Conservation (phyloP, 1,139 yeast species). For the Pneumocystis sp. region DNA sequence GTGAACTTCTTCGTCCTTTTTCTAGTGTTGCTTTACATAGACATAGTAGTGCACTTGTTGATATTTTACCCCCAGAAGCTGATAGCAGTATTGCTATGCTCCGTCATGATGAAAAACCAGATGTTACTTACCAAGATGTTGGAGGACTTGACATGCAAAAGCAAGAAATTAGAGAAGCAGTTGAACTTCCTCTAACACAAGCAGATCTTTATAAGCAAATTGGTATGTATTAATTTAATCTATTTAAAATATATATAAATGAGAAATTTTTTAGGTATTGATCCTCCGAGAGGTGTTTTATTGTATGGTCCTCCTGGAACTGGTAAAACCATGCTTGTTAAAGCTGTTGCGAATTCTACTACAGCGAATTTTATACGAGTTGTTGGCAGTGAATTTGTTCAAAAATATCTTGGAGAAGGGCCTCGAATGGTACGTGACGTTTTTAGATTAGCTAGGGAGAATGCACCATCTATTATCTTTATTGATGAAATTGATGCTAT, state of each 20-base stretch:
- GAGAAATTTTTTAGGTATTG: slow-evolving; percentile 32
- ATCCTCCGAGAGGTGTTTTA: slow-evolving; percentile 95
- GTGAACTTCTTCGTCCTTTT: slow-evolving; percentile 86
- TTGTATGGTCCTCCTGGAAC: slow-evolving; percentile 99
- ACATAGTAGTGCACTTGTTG: slow-evolving; percentile 94
- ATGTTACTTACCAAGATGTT: slow-evolving; percentile 75
- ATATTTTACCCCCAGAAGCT: slow-evolving; percentile 95
- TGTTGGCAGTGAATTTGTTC: slow-evolving; percentile 95
- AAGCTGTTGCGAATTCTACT: slow-evolving; percentile 94
- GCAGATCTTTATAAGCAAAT: slow-evolving; percentile 92
- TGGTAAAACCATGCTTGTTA: slow-evolving; percentile 96
- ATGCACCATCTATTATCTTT: slow-evolving; percentile 89
- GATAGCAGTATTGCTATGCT: slow-evolving; percentile 91
- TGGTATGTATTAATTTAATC: slow-evolving; percentile 31
- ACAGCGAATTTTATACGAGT: slow-evolving; percentile 94
- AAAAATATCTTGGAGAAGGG: slow-evolving; percentile 96
- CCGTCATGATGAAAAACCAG: slow-evolving; percentile 83
- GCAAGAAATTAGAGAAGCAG: slow-evolving; percentile 97
- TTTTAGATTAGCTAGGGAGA: slow-evolving; percentile 90
- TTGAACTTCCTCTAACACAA: slow-evolving; percentile 89
- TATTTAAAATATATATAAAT: not conserved
- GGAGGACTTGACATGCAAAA: slow-evolving; percentile 99
- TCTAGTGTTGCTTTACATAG: slow-evolving; percentile 96
- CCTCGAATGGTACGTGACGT: slow-evolving; percentile 99
- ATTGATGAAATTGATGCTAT: slow-evolving; percentile 98